Percentiles rank a stretch among this genome's conserved stretches.
Evolutionary conservation across 2,329 filamentous ascomycete species (phyloP).

Genomic region (Exophiala lecanii-corni): DNA sequence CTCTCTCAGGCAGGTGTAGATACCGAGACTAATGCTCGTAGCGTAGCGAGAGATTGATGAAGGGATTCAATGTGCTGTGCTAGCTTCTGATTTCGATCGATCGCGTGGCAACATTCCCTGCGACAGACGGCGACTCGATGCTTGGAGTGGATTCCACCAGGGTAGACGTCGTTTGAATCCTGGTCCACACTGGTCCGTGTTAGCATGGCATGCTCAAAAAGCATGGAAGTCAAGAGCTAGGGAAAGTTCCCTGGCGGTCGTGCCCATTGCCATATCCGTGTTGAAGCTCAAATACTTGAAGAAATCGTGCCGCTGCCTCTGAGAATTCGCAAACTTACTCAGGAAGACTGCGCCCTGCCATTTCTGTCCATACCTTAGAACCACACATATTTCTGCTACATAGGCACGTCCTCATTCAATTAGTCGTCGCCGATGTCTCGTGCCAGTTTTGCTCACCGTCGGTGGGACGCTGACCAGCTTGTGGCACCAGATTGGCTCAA

Average conservation of each 20-base stretch:
- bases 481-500: slow-evolving; percentile 33
- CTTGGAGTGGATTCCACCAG: slow-evolving; percentile 2
- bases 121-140: no score
- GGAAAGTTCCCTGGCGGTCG: no score
- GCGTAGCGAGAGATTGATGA: slow-evolving; percentile 3
- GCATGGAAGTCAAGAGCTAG: no score
- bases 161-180: slow-evolving; percentile 20
- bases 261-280: no score
- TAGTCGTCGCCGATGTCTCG: neutral
- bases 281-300: no score
- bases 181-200: slow-evolving; percentile 6
- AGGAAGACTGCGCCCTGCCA: slow-evolving; percentile 3
- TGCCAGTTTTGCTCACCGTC: neutral
- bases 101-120: slow-evolving; percentile 5
- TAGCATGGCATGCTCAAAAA: neutral
- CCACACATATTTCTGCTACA: neutral
- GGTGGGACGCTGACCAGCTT: slow-evolving; percentile 23
- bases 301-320: no score
- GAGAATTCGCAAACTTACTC: neutral
- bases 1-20: neutral
- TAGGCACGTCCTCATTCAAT: neutral
- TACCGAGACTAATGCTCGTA: slow-evolving; percentile 8
- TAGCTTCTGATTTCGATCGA: slow-evolving; percentile 15
- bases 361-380: slow-evolving; percentile 5
- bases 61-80: slow-evolving; percentile 4